Evolutionary conservation across 192 early-diverging fungal genomes (phyloP), one percentile per base, ranked within the genome.

Genomic region (Rhizophagus prolifer): DNA sequence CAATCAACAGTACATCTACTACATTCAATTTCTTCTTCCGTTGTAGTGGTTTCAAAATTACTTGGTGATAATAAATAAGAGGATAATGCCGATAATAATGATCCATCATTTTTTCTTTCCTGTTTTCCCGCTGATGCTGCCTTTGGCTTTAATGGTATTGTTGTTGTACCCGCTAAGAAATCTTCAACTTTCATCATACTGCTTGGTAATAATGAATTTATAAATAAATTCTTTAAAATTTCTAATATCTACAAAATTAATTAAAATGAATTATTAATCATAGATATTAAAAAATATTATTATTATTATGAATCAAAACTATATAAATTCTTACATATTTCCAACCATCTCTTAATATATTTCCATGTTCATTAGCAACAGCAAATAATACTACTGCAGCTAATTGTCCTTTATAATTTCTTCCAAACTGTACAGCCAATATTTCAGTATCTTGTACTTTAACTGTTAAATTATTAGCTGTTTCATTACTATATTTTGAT

Each of bases 331-430:
- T 74, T 78, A 95, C 90, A 63, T 89, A 88, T 64, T 90, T 87
- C 94, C 96, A 93, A 16, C 91, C 84, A 28, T 82, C 76, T 16
- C 83, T 87, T 80, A 99, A 62, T 76, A 87, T 73, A 61, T 91
- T 90, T 38, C 91, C 86, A 83, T 91, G 85, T 81, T 94, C 85
- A 50, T 79, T 82, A 58, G 87, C 86, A 61, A 95, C 84, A 31
- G 88, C 91, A 82, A 98, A 94, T 73, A 95, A 85, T n/a, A 97
- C 86, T 8, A 96, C 92, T 58, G 94, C 87, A 7, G 95, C 95
- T 65, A 97, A 84, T 83, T 98, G 96, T n/a, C 92, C 93, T 58
- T 92, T 90, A 76, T 93, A 94, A 76, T 93, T 94, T 47, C 90
- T 85, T 70, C 97, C 97, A 88, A 99, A 93, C 50, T 95, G 93